phyloP scores from a whole-genome alignment of 306 rosid genomes.

The Inga laurina region DNA sequence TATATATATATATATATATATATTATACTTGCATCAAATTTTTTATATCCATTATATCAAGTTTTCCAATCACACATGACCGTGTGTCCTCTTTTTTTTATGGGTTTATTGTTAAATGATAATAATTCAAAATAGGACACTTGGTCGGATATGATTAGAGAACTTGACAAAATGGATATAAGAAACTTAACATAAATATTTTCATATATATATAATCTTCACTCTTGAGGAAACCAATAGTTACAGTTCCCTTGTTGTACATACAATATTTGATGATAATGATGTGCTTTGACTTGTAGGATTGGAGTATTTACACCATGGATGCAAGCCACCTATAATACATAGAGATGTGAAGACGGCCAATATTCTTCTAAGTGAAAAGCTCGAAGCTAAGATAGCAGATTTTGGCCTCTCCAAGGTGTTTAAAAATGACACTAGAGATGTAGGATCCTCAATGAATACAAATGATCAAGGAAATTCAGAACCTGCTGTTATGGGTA shows the following conservation, averaged over 20 bases:
- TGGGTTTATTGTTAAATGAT: too few relatives aligned
- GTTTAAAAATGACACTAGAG: slow-evolving; percentile 40
- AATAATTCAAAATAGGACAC: too few relatives aligned
- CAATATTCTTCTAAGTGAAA: slow-evolving; percentile 66
- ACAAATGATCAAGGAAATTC: slow-evolving; percentile 6
- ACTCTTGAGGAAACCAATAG: not conserved
- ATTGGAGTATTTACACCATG: slow-evolving; percentile 71
- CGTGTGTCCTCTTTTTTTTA: too few relatives aligned
- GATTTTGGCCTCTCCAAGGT: slow-evolving; percentile 75
- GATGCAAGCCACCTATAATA: slow-evolving; percentile 73
- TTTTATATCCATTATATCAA: too few relatives aligned
- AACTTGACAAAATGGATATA: too few relatives aligned
- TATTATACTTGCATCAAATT: too few relatives aligned
- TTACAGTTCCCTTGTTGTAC: not conserved
- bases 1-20: not conserved
- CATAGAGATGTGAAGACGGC: slow-evolving; percentile 77
- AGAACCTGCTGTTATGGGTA: slow-evolving; percentile 54
- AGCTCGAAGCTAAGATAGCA: slow-evolving; percentile 71
- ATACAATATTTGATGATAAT: not conserved
- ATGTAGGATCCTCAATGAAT: slow-evolving; percentile 26
- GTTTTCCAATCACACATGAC: too few relatives aligned
- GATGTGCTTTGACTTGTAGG: slow-evolving; percentile 43
- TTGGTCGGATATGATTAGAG: too few relatives aligned
- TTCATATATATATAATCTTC: slow-evolving; percentile 20
- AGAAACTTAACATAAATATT: too few relatives aligned